Evolutionary conservation across 2,329 filamentous ascomycete species (phyloP), one percentile per base, ranked within the genome.

Genomic region (Decorospora gaudefroyi): DNA sequence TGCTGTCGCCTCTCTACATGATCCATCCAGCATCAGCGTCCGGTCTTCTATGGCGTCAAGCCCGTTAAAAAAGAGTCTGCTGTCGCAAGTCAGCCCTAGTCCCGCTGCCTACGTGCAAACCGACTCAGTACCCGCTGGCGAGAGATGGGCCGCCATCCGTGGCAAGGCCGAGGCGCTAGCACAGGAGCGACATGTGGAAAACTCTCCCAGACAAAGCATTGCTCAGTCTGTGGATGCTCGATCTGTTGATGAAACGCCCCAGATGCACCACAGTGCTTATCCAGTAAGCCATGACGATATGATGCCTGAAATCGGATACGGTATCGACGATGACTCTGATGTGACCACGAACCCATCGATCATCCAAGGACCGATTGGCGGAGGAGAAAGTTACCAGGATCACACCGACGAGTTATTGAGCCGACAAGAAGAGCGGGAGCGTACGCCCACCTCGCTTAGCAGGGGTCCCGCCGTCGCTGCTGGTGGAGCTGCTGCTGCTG

Each of bases 1-100:
- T 10, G 88, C 87, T 7, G 91, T 97, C 8, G 92, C 92, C 6
- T 96, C 91, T 11, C 76, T 97, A 5, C 86, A 93, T 58, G 89
- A 90, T 12, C 92, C 90, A 0, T 95, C 90, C 2, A 81, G 86
- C 9, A 66, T 96, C 39, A 91, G 73, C 30, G 63, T 71, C 31
- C 68, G 63, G 8, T 72, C 70, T 2, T 72, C 70, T 12, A 36
- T 40, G 11, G 51, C 62, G 2, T 61, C 53, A 31, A 65, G 51
- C 38, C 53, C 47, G 1, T 35, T 53, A 22, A 57, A 49, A 42
- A 62, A 60, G 53, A 65, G 53, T 33, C 55, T 40, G 25, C 46
- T 62, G 13, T 62, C 59, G 12, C 59, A 61, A 33, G 57, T 62
- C 15, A 61, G 54, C 47, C 59, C 56, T 11, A 56, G 55, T 6